Base-by-base conservation (phyloP, 2,329 filamentous ascomycete species). In the Trichoderma citrinoviride region DNA sequence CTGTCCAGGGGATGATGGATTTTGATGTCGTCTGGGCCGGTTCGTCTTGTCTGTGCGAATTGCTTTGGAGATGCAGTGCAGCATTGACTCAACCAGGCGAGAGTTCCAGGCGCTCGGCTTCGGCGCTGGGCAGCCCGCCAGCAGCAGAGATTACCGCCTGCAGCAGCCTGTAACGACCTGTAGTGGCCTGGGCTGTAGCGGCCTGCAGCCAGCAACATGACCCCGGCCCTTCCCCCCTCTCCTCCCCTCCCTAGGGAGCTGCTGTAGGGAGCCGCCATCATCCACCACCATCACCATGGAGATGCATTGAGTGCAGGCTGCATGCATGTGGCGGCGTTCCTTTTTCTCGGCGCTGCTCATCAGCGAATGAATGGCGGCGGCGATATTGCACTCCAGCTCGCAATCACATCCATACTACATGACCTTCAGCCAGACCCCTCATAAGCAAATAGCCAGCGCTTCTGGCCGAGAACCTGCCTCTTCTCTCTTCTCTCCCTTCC, bases 241-340 rank as follows among this genome's bases (percentile, higher is more conserved):
- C 15, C 19, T 21, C 17, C 29, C 44, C 17, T 46, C 29, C 56
- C 46, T 41, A 52, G 46, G 57, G 57, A 61, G 33, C 46, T 52
- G 57, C 57, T 52, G 57, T 61, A 61, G 58, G 58, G 58, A 61
- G 58, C 58, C 37, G 47, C 57, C 57, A 44, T 14, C 57, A 33
- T 25, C 57, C 21, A 33, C 25, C n/a, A 23, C 33, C 33, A 37
- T 12, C 33, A 37, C 10, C 29, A 33, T 33, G 29, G 29, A 10
- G 29, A 10, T 29, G 8, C 7, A 33, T 33, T 33, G 29, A 12
- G 29, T 53, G 58, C 46, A 61, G 47, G 47, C 47, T 61, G n/a
- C 37, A 40, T 61, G n/a, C 37, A 40, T 44, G 56, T 41, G 56
- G 33, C 29, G 58, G 47, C 58, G 53, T 61, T 52, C 43, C 55